Evolutionary conservation across 1,284 basidiomycete species (phyloP).

Genomic region (Cryptococcus hybrid): DNA sequence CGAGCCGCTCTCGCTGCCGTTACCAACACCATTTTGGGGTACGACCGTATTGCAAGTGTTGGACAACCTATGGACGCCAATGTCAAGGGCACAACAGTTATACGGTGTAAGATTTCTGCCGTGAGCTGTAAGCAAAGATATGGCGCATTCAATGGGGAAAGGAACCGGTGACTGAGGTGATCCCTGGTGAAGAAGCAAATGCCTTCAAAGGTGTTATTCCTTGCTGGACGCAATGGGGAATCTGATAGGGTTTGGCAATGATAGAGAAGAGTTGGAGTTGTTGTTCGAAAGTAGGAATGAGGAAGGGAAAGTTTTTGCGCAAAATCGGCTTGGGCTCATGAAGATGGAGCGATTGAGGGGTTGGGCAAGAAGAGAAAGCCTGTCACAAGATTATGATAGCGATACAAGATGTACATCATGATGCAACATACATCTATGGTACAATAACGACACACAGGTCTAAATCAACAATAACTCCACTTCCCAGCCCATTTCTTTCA

Average conservation of each 20-base stretch:
- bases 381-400: neutral
- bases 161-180: conserved; percentile 11
- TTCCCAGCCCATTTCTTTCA: conserved; percentile 25
- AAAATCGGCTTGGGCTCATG: conserved; percentile 16
- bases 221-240: conserved; percentile 23
- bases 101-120: conserved; percentile 13
- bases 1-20: conserved; percentile 10
- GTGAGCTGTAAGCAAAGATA: conserved; percentile 23
- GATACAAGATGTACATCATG: neutral
- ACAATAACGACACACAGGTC: neutral
- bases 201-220: conserved; percentile 22
- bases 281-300: conserved; percentile 4
- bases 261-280: conserved; percentile 11
- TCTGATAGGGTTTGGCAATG: conserved; percentile 16
- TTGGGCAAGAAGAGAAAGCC: conserved; percentile 14
- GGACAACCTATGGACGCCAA: conserved; percentile 14
- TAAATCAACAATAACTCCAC: conserved; percentile 27
- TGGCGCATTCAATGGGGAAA: conserved; percentile 15
- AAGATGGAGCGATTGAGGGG: conserved; percentile 13
- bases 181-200: conserved; percentile 8
- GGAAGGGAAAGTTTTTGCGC: conserved; percentile 9
- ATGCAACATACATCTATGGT: neutral
- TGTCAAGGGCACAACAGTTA: conserved; percentile 11
- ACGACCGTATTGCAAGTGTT: conserved; percentile 10
- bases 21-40: conserved; percentile 14